Base-by-base conservation (phyloP, 2,329 filamentous ascomycete genomes). In the Hypoxylon rubiginosum region DNA sequence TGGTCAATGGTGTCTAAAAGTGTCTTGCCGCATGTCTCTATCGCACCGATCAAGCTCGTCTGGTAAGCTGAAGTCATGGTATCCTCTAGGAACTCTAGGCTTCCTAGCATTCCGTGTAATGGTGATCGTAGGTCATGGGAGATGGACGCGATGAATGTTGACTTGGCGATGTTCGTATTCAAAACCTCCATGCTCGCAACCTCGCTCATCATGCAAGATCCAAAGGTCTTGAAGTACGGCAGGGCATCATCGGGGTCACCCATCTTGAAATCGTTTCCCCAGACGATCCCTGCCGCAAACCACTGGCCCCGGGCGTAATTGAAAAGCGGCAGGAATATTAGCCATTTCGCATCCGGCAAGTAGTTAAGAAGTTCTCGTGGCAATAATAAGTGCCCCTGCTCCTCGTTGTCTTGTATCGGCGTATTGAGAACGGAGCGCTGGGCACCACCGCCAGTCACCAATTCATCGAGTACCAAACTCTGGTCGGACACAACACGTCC, bases 71-170 rank as follows among this genome's bases (percentile, higher is more conserved):
- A 75, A 1, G 73, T 74, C 3, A 72, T 71, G 7, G 81, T 81
- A 15, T 85, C 83, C 21, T 80, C 79, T 2, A 88, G 75, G 41
- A 86, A 82, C 58, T 86, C 84, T 1, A 81, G 79, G 67, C 77
- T 86, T 0, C 84, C 85, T 0, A 88, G 74, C 45, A 89, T 87
- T 1, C 86, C 86, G 64, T 89, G 86, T 1, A 88, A 73, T 0
- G 86, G 86, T 3, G 82, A 86, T 32, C 86, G 79, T 13, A 88
- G 73, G 59, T 88, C 86, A 71, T 89, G 86, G 17, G 85, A 87
- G 66, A 89, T 87, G 28, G 83, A 86, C 1, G 85, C 85, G 45
- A 89, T 86, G 63, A 88, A 88, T 9, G 86, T 85, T 0, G 83
- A 83, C 68, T 88, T 89, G 45, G 86, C 85, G 19, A 81, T 80